A percentile compares a stretch with the other conserved stretches of the same genome.
Evolutionary conservation across 2,329 filamentous ascomycete genomes (phyloP).

Genomic region (Fusarium austroafricanum): DNA sequence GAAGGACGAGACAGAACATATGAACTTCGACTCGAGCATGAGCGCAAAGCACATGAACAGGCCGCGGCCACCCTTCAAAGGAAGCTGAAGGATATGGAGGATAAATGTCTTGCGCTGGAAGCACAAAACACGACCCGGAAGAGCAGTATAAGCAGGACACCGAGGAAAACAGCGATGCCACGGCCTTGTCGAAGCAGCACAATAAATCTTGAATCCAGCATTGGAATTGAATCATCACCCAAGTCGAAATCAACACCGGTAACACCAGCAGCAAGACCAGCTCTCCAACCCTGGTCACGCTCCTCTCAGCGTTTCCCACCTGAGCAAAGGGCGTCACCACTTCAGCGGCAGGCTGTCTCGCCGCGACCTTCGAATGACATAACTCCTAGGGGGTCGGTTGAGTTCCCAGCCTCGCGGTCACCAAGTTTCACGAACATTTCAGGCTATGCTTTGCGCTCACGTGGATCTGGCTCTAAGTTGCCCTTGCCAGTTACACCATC

Average conservation of each 20-base stretch:
- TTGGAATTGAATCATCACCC: slow-evolving; percentile 29
- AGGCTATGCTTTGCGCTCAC: slow-evolving; percentile 50
- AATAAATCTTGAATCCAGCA: slow-evolving; percentile 22
- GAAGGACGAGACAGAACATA: slow-evolving; percentile 56
- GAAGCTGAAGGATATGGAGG: slow-evolving; percentile 53
- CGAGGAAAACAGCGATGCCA: slow-evolving; percentile 29
- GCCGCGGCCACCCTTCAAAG: slow-evolving; percentile 49
- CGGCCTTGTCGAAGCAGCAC: slow-evolving; percentile 34
- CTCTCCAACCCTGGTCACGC: slow-evolving; percentile 30
- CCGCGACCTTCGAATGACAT: slow-evolving; percentile 19
- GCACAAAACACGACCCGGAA: slow-evolving; percentile 40
- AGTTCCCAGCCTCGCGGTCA: slow-evolving; percentile 39
- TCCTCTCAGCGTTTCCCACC: slow-evolving; percentile 31
- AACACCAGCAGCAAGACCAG: slow-evolving; percentile 36
- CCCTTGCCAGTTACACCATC: slow-evolving; percentile 55
- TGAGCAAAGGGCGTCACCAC: slow-evolving; percentile 19
- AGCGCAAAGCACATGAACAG: slow-evolving; percentile 51
- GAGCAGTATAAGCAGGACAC: slow-evolving; percentile 34
- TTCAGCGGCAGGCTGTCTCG: slow-evolving; percentile 20
- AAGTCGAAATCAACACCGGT: slow-evolving; percentile 44
- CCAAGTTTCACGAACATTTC: slow-evolving; percentile 44
- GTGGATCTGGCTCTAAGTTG: slow-evolving; percentile 54
- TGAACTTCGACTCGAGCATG: slow-evolving; percentile 52
- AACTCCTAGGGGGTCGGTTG: slow-evolving; percentile 19
- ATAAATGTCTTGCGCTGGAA: slow-evolving; percentile 48